Evolutionary conservation across 2,329 filamentous ascomycete species (phyloP).

Genomic region (Arthrobotrys pseudoclavata): DNA sequence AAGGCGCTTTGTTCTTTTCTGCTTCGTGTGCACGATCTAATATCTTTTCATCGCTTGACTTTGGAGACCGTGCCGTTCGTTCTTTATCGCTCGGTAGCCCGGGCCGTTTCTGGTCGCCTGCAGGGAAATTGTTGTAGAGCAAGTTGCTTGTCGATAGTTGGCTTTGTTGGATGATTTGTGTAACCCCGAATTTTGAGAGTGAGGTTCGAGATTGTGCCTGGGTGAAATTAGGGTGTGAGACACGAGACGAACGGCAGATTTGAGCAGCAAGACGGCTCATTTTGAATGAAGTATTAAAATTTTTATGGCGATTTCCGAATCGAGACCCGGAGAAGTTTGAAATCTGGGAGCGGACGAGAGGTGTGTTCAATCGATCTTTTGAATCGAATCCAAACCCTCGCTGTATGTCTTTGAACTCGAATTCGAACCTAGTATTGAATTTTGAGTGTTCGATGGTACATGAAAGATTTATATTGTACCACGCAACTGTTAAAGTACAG

Average conservation of each 20-base stretch:
- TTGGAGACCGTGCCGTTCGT: slow-evolving; percentile 30
- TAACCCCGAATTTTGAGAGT: neutral
- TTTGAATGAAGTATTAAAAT: neutral
- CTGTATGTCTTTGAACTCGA: too few relatives aligned
- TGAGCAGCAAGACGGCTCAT: neutral
- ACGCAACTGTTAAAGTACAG: neutral
- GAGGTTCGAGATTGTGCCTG: neutral
- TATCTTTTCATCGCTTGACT: slow-evolving; percentile 56
- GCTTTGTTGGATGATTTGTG: slow-evolving; percentile 17
- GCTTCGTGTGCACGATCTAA: slow-evolving; percentile 42
- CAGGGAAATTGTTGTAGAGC: slow-evolving; percentile 9
- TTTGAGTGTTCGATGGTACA: neutral
- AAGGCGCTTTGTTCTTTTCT: slow-evolving; percentile 45
- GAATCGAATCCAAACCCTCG: too few relatives aligned
- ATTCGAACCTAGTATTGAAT: neutral
- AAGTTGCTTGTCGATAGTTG: slow-evolving; percentile 26
- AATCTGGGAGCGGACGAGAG: neutral
- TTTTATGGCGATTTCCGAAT: too few relatives aligned
- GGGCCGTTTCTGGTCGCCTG: slow-evolving; percentile 31
- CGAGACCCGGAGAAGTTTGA: neutral
- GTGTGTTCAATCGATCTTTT: neutral
- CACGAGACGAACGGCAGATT: neutral
- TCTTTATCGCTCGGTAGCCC: slow-evolving; percentile 35
- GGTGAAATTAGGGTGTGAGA: neutral
- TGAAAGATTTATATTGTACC: neutral